A percentile compares a stretch with the other conserved stretches of the same genome.
These are phyloP conservation scores for Plantago major DNA, from an alignment of 257 asterid species.

Conservation along the genomic window DNA sequence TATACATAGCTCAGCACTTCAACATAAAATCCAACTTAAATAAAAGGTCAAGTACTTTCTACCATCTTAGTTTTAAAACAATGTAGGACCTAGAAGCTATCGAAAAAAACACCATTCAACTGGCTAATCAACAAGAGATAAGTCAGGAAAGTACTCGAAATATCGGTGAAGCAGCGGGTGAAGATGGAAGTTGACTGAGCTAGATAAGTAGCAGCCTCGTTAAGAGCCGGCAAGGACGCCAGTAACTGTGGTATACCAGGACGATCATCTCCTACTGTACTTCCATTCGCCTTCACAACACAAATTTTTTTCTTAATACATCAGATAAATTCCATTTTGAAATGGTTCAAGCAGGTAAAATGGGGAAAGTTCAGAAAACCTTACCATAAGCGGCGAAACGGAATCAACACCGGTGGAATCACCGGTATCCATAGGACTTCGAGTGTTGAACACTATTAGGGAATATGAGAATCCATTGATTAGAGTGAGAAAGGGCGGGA, in stretches of 20 bases:
- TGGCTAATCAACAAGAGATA: too few species aligned
- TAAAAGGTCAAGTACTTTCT: too few species aligned
- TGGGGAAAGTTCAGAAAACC: too few species aligned
- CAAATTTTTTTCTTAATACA: not conserved
- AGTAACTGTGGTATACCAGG: conserved; percentile 74
- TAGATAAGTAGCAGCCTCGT: conserved; percentile 80
- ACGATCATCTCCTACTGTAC: conserved; percentile 32
- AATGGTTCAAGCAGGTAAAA: not conserved
- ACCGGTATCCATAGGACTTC: conserved; percentile 29
- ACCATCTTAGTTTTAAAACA: too few species aligned
- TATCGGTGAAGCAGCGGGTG: conserved; percentile 73
- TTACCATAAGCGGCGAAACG: conserved; percentile 31
- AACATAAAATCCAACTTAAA: too few species aligned
- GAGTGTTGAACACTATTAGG: too few species aligned
- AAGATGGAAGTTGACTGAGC: conserved; percentile 76
- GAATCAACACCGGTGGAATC: conserved; percentile 17
- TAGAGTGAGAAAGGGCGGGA: not conserved
- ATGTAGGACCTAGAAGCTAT: too few species aligned
- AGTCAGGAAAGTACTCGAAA: conserved; percentile 34
- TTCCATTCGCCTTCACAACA: conserved; percentile 35
- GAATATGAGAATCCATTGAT: not conserved
- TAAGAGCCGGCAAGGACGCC: conserved; percentile 53
- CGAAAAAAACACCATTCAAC: too few species aligned
- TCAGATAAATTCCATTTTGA: not conserved
- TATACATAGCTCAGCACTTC: too few species aligned